Base-by-base conservation (phyloP, 2,329 filamentous ascomycete genomes). In the Parastagonospora nodorum region DNA sequence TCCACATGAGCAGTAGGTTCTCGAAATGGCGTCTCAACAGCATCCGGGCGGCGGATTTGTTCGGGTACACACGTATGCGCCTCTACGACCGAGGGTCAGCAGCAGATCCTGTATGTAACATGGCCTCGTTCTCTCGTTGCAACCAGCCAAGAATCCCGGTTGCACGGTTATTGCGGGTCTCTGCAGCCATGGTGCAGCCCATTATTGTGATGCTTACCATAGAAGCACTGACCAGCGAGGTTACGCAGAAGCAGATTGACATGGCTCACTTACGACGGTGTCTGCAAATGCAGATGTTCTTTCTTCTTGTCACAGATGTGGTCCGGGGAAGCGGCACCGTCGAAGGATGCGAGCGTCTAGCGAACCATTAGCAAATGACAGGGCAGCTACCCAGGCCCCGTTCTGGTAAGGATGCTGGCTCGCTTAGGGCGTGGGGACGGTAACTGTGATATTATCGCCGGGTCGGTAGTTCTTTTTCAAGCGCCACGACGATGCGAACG, bases 71-170 rank as follows among this genome's bases (percentile, higher is more conserved):
- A 58, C 37, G 49, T 55, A 52, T 48, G 55, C 53, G 55, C 50
- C 56, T 49, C 58, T 48, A 48, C 44, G 44, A 58, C 53, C 40
- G 51, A 57, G 33, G 57, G 61, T 58, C 58, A 64, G 58, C 58
- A 55, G 60, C 56, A 50, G 53, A 52, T 54, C 53, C 46, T 62
- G 56, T 63, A 71, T 67, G 69, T 70, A 71, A 69, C 68, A 55
- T 69, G 61, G 64, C 64, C 64, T 69, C 67, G 61, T 69, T 69
- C 65, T 69, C 59, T 63, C 37, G 48, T 52, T 65, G 58, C 64
- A 66, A 63, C 56, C 41, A 58, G 58, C 62, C 63, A 63, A 66
- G 56, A 57, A 56, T 60, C 61, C 61, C 66, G 66, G 64, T 55
- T 53, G 64, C 50, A 51, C 58, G 63, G 66, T 61, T 55, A 53